Conservation (phyloP, 805 yeast species). For the Candida glaebosa region DNA sequence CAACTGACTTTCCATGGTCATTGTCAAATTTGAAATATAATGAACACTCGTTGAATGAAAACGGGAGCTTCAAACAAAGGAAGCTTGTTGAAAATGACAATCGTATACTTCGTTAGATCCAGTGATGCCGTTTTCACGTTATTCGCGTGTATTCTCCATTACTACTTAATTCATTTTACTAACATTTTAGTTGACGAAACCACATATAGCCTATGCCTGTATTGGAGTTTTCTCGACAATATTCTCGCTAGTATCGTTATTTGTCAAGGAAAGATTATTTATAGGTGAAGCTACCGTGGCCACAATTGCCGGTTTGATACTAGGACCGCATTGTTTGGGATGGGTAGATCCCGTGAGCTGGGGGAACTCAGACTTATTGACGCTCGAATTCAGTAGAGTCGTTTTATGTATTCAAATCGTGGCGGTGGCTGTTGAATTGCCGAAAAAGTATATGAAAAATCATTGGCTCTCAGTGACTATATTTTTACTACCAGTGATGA, state of each 20-base stretch:
- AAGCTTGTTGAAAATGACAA: no score
- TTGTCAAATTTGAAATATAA: no score
- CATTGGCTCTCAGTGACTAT: constrained; percentile 78
- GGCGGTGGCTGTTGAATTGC: constrained; percentile 92
- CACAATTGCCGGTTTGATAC: constrained; percentile 75
- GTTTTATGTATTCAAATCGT: constrained; percentile 86
- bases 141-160: not conserved
- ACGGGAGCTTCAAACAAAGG: no score
- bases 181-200: constrained; percentile 15
- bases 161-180: constrained; percentile 1
- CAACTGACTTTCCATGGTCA: no score
- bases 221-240: constrained; percentile 78
- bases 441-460: constrained; percentile 79
- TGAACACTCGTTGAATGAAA: no score
- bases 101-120: no score
- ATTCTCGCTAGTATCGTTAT: constrained; percentile 76
- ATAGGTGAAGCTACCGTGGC: constrained; percentile 93
- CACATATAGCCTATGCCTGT: constrained; percentile 86
- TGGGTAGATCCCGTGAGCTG: constrained; percentile 83
- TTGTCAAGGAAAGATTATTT: constrained; percentile 78
- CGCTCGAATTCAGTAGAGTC: constrained; percentile 78
- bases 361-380: constrained; percentile 82
- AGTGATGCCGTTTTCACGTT: no score
- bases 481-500: constrained; percentile 83
- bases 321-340: constrained; percentile 81